phyloP scores from a whole-genome alignment of 768 basidiomycete genomes.

The Lenzites betulinus region DNA sequence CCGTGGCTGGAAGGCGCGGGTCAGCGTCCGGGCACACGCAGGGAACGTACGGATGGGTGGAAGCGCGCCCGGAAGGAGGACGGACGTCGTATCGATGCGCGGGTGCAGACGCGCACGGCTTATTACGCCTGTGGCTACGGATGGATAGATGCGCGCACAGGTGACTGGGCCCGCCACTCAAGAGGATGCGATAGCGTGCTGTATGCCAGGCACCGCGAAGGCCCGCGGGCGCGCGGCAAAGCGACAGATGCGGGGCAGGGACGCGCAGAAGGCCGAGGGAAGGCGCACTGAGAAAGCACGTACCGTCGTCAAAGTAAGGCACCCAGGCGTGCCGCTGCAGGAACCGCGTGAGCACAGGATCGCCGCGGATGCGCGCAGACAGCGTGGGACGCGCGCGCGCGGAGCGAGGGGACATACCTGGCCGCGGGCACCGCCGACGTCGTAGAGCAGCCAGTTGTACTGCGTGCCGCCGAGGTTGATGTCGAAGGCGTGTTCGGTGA shows the following conservation, averaged over 20 bases:
- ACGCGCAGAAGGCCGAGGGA: too few species aligned
- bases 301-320: conserved; percentile 84
- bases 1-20: conserved; percentile 54
- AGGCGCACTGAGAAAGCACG: conserved; percentile 25
- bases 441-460: conserved; percentile 80
- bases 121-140: not conserved
- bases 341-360: conserved; percentile 7
- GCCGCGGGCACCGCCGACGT: conserved; percentile 78
- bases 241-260: not conserved
- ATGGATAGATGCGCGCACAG: not conserved
- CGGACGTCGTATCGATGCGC: not conserved
- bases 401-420: conserved; percentile 46
- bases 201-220: conserved; percentile 3
- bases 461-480: conserved; percentile 61
- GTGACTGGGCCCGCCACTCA: too few species aligned
- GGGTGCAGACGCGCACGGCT: not conserved
- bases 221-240: not conserved
- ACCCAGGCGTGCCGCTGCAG: conserved; percentile 76
- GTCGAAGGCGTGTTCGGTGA: conserved; percentile 75
- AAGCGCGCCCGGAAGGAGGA: too few species aligned
- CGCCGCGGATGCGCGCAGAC: conserved; percentile 18
- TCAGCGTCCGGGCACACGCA: not conserved
- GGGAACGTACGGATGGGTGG: too few species aligned
- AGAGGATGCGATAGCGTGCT: not conserved
- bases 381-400: conserved; percentile 1